Evolutionary conservation across 2,329 filamentous ascomycete species (phyloP), one percentile per base, ranked within the genome.

Genomic region (Cladophialophora chaetospira): DNA sequence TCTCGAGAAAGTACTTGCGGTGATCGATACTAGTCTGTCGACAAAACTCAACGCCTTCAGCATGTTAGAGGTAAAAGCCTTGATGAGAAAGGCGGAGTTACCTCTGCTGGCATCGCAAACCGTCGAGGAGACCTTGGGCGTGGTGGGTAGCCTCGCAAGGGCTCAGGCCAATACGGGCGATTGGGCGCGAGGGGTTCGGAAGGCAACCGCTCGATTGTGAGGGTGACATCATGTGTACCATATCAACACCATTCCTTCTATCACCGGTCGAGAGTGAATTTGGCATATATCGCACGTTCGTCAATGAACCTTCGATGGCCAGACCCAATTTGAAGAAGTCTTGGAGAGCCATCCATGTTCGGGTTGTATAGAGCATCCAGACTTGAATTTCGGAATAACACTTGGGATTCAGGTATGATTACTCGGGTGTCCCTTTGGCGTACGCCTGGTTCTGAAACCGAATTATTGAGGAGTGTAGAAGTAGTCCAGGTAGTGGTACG

Each of bases 11-110:
- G 91, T 97, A 38, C 71, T 95, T 62, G 77, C 75, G 62, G 92
- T 97, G 79, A 86, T 97, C 10, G 83, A 95, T 36, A 88, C 96
- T 17, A 76, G 86, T 58, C 72, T 97, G 55, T 92, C 92, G 0
- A 78, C 80, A 10, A 92, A 97, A 73, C 73, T 97, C 62, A 88
- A 88, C 43, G 84, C 86, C 44, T 87, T 90, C 55, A 93, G 88
- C 72, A 68, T 97, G 78, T 70, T 89, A 33, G 85, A 84, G 61
- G 95, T 97, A 69, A 97, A 97, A 82, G 85, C 82, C 67, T 72
- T 97, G 69, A 88, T 99, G 57, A 77, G 88, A 57, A 79, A 82
- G 68, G 88, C 89, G 1, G 88, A 91, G 71, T 77, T 83, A 67
- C 88, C 91, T 52, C 67, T 82, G 9, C 71, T 94, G 67, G 90